These are phyloP conservation scores for Microbotryum violaceum DNA, from an alignment of 1,284 basidiomycete genomes.

Conservation along the genomic window DNA sequence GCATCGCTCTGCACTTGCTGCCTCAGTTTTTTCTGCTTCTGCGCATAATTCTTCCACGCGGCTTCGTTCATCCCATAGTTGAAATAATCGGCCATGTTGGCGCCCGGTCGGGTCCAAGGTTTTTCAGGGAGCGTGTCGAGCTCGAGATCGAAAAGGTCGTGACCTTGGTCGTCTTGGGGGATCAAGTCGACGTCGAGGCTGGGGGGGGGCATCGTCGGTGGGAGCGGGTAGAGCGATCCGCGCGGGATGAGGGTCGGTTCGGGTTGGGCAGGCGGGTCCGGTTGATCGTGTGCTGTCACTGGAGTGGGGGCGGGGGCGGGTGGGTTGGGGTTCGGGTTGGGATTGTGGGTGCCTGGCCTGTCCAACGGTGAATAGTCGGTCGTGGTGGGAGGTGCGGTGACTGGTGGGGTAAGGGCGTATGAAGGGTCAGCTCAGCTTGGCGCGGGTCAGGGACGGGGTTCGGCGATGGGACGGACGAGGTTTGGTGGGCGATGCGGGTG, in stretches of 20 bases:
- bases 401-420: neutral
- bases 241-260: constrained; percentile 9
- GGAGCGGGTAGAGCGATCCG: neutral
- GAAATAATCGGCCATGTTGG: constrained; percentile 95
- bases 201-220: constrained; percentile 9
- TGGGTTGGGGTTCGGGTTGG: neutral
- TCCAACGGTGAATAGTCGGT: constrained; percentile 27
- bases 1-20: constrained; percentile 56
- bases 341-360: constrained; percentile 11
- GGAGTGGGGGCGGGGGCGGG: neutral
- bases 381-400: constrained; percentile 14
- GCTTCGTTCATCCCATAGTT: constrained; percentile 99
- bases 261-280: neutral
- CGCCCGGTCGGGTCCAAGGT: constrained; percentile 85
- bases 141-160: constrained; percentile 70
- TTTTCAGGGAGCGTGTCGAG: constrained; percentile 66
- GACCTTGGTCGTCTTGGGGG: constrained; percentile 22
- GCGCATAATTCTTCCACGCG: constrained; percentile 86
- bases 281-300: neutral
- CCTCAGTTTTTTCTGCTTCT: constrained; percentile 70
- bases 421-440: neutral
- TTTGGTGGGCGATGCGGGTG: too few species aligned
- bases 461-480: too few species aligned
- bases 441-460: too few species aligned
- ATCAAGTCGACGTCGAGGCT: constrained; percentile 34